These are phyloP conservation scores for Blepharisma stoltei DNA, from an alignment of 73 alveolate species.

Conservation along the genomic window DNA sequence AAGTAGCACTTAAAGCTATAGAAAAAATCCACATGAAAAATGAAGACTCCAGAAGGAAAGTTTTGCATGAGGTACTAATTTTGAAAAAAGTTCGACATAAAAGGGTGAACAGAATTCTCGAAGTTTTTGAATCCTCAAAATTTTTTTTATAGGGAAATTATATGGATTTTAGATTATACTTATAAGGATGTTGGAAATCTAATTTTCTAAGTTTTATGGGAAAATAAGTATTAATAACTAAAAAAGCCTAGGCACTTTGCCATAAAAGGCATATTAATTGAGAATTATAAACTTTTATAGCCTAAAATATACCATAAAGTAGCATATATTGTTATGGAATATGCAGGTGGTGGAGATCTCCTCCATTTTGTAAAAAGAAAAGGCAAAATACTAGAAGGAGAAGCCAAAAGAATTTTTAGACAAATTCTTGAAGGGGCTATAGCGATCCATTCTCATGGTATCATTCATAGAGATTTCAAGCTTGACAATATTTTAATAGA, in stretches of 20 bases:
- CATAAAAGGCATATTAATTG: too few species aligned
- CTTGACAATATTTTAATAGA: conserved; percentile 94
- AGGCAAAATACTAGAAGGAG: conserved; percentile 79
- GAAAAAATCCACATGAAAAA: conserved; percentile 60
- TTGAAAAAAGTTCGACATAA: conserved; percentile 39
- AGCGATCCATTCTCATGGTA: conserved; percentile 73
- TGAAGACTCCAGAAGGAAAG: conserved; percentile 44
- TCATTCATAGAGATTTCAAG: conserved; percentile 96
- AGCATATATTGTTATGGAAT: conserved; percentile 88
- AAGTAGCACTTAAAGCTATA: conserved; percentile 70
- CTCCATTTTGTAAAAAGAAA: conserved; percentile 82
- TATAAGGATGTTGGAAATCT: too few species aligned
- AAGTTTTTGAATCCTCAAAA: conserved; percentile 89
- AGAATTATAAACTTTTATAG: too few species aligned
- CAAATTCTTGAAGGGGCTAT: conserved; percentile 81
- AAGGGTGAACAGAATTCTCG: conserved; percentile 74
- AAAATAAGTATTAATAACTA: too few species aligned
- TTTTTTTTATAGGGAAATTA: too few species aligned
- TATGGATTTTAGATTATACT: too few species aligned
- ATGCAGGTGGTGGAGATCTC: conserved; percentile 91
- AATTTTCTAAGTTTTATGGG: too few species aligned
- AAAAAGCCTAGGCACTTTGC: too few species aligned
- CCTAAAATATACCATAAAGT: too few species aligned
- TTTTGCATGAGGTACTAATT: conserved; percentile 57
- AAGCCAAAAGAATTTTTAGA: conserved; percentile 79